A percentile compares a stretch with the other conserved stretches of the same genome.
These are phyloP conservation scores for Eucalyptus brandiana DNA, from an alignment of 345 rosid genomes.

Conservation along the genomic window DNA sequence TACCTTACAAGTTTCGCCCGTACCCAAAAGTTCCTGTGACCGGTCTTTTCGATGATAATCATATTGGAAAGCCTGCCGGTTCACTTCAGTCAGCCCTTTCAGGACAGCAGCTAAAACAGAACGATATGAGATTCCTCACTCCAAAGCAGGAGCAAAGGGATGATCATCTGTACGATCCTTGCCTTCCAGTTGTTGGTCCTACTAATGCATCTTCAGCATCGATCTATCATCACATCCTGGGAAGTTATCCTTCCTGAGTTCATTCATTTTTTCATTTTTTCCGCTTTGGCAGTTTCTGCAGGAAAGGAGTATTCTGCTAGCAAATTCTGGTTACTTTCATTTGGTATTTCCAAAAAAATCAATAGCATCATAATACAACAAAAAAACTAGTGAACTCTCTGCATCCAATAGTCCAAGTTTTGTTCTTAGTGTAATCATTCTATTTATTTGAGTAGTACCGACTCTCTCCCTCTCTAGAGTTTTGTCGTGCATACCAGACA, in stretches of 20 bases:
- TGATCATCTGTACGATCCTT: conserved; percentile 18
- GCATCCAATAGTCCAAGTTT: not conserved
- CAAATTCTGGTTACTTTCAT: not conserved
- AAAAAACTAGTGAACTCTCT: not conserved
- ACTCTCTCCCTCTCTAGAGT: not conserved
- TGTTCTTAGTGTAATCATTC: not conserved
- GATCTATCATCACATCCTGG: conserved; percentile 13
- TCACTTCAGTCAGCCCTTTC: conserved; percentile 13
- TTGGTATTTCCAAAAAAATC: not conserved
- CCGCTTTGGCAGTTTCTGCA: not conserved
- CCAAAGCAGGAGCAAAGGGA: conserved; percentile 40
- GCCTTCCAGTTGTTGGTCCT: conserved; percentile 15
- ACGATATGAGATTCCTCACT: conserved; percentile 6
- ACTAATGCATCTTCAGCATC: conserved; percentile 14
- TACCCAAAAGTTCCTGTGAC: conserved; percentile 11
- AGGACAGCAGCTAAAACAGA: conserved; percentile 19
- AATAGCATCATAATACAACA: not conserved
- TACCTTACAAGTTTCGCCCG: conserved; percentile 15
- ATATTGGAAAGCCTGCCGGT: not conserved
- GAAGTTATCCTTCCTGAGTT: conserved; percentile 13
- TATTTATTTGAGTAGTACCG: not conserved
- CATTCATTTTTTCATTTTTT: not conserved
- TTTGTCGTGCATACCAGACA: not conserved
- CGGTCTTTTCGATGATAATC: conserved; percentile 1
- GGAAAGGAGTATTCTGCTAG: not conserved